phyloP scores from a whole-genome alignment of 805 yeast genomes.

The Teunomyces pallodes region DNA sequence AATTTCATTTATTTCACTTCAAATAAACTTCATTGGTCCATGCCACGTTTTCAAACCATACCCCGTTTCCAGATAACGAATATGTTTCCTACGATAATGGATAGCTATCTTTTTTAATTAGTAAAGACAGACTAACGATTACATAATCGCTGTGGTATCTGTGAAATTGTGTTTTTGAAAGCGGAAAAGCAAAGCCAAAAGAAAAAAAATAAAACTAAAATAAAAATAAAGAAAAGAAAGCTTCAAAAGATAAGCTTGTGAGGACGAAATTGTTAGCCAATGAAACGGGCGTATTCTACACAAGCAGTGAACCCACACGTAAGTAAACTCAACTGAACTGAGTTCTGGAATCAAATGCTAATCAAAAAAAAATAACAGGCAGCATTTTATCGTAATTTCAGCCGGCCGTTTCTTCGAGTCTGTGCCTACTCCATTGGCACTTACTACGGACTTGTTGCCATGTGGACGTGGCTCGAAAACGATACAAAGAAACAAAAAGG shows the following conservation, averaged over 20 bases:
- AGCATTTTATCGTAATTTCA: conserved; percentile 46
- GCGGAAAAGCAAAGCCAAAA: too few species aligned
- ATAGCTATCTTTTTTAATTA: too few species aligned
- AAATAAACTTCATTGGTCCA: too few species aligned
- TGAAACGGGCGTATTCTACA: not conserved
- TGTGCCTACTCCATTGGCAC: conserved; percentile 44
- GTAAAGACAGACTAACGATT: too few species aligned
- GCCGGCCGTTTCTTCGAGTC: conserved; percentile 45
- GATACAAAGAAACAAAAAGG: not conserved
- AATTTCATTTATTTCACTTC: too few species aligned
- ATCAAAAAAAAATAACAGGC: conserved; percentile 8
- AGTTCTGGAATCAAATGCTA: too few species aligned
- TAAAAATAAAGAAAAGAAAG: not conserved
- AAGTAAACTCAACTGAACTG: not conserved
- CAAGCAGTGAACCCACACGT: conserved; percentile 9
- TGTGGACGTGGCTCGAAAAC: conserved; percentile 43
- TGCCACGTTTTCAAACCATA: too few species aligned
- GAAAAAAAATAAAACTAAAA: not conserved
- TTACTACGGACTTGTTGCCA: conserved; percentile 43
- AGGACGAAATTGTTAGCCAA: not conserved
- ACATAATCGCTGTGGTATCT: too few species aligned
- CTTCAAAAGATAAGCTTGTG: not conserved
- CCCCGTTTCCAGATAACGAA: too few species aligned
- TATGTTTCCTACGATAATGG: too few species aligned
- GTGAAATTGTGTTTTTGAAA: too few species aligned